Evolutionary conservation across 371 early-diverging fungal genomes (phyloP), one percentile per base, ranked within the genome.

Genomic region (Blakeslea trispora): DNA sequence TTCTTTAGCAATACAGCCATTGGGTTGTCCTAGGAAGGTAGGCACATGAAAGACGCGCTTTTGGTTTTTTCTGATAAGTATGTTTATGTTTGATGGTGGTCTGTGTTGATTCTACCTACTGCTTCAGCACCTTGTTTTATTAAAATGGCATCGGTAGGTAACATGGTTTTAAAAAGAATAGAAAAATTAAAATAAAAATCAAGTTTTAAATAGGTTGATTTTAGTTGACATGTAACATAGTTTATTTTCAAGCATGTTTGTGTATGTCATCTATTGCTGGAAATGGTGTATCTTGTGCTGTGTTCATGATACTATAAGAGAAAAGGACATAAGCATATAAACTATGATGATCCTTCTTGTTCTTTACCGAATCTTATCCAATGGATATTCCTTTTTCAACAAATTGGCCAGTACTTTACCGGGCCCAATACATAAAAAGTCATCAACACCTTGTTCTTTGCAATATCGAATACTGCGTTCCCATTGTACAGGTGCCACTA

Each of bases 401-500:
- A 97, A 63, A 71, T 95, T 96, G 41, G 91, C 91, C 43, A 96
- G 70, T 14, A 95, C 96, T 46, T 86, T 84, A 22, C 89, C 90
- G 1, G 98, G 96, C 0, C 95, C 98, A 58, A 94, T 74, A 14
- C 87, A 86, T 45, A 94, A 74, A 79, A 90, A 97, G 55, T 91
- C 89, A 43, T 87, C 72, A 19, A 96, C 84, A 53, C 86, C 90
- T 57, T 87, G 87, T 34, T 69, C 59, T 54, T 90, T 90, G 47
- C 91, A 89, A 46, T 85, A 91, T 45, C 83, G 77, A 59, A 95
- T 86, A 50, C 90, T 89, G 43, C 87, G 81, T 35, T 90, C 88
- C 97, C 98, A 97, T 50, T 91, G 88, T 8, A 96, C 94, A 0
- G 96, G 89, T 4, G 81, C 76, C 45, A 89, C 90, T 6, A 95